phyloP scores from a whole-genome alignment of 139 green algal species.

The Chlamydomonas urium region DNA sequence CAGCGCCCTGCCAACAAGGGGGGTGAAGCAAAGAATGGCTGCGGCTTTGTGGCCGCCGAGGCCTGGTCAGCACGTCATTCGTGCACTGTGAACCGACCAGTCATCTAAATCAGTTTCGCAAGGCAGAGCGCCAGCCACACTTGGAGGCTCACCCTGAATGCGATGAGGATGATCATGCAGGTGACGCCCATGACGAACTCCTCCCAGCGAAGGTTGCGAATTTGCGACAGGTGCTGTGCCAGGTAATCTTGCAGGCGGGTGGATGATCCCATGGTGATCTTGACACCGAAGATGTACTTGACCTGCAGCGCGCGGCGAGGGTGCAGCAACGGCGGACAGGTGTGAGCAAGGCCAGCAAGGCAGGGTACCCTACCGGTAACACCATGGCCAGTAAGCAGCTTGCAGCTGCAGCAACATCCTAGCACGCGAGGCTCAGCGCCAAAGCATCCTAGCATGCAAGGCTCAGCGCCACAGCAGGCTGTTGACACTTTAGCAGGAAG shows the following conservation, averaged over 20 bases:
- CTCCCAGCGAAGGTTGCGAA: neutral
- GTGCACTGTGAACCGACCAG: neutral
- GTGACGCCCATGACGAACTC: constrained; percentile 17
- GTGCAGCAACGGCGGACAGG: too few species aligned
- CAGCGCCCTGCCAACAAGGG: neutral
- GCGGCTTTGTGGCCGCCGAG: too few species aligned
- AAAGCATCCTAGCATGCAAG: too few species aligned
- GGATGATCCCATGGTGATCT: constrained; percentile 1
- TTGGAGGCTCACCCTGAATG: neutral
- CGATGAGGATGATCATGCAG: constrained; percentile 7
- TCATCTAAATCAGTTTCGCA: too few species aligned
- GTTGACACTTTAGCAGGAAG: neutral
- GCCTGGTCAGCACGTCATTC: too few species aligned
- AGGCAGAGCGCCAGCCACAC: too few species aligned
- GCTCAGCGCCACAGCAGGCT: neutral
- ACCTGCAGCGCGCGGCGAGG: too few species aligned
- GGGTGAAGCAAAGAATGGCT: too few species aligned
- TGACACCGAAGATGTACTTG: constrained; percentile 5
- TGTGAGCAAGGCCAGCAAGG: neutral
- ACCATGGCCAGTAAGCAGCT: too few species aligned
- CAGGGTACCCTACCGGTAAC: neutral
- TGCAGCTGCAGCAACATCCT: too few species aligned
- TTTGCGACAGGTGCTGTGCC: neutral
- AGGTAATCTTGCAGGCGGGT: constrained; percentile 8
- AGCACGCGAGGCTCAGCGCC: too few species aligned